Evolutionary conservation across 83 land plant genomes (phyloP).

Genomic region (Picea abies): DNA sequence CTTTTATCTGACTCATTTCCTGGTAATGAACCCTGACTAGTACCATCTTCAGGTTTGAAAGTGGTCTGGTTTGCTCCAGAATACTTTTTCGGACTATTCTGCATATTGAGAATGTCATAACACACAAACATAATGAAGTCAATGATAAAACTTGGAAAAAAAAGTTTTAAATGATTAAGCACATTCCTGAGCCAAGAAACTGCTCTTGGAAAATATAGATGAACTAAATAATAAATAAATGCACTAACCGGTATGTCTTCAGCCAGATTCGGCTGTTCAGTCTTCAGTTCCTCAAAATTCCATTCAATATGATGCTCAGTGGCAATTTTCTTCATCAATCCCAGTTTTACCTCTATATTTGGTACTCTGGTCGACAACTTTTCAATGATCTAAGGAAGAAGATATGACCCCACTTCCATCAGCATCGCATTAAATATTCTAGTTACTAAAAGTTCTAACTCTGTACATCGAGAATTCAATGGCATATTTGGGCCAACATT

Average conservation of each 20-base stretch:
- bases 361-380: slow-evolving; percentile 79
- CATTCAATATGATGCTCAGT: slow-evolving; percentile 73
- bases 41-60: too few relatives aligned
- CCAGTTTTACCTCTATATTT: slow-evolving; percentile 65
- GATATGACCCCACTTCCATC: not conserved
- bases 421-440: not conserved
- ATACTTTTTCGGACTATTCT: too few relatives aligned
- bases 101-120: not conserved
- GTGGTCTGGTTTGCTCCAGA: too few relatives aligned
- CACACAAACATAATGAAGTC: not conserved
- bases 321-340: slow-evolving; percentile 71
- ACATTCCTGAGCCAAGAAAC: too few relatives aligned
- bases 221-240: too few relatives aligned
- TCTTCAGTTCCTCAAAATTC: slow-evolving; percentile 62
- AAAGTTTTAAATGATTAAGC: too few relatives aligned
- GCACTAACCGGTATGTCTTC: slow-evolving; percentile 63
- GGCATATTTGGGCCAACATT: slow-evolving; percentile 15
- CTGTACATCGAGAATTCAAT: not conserved
- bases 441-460: not conserved
- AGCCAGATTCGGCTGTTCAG: slow-evolving; percentile 39
- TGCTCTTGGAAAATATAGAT: too few relatives aligned
- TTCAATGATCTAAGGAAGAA: slow-evolving; percentile 66
- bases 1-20: not conserved
- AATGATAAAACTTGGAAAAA: not conserved
- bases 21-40: too few relatives aligned